Conservation (phyloP, 73 alveolate genomes). For the Paramecium sexaurelia region DNA sequence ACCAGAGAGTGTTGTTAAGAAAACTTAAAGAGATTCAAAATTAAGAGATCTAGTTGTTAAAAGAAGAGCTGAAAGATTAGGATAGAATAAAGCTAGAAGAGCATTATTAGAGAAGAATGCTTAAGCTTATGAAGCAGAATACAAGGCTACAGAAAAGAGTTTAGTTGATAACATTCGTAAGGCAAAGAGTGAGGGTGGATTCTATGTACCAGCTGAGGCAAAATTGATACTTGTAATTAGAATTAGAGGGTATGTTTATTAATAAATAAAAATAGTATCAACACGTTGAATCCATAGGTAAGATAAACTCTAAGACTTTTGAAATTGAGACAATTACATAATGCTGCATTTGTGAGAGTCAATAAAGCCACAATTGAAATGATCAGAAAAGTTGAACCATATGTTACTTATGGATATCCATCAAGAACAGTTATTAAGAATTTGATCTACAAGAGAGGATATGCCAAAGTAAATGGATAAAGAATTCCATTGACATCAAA, state of each 20-base stretch:
- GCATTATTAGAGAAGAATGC: conserved; percentile 62
- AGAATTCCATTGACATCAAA: conserved; percentile 94
- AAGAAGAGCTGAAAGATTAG: conserved; percentile 56
- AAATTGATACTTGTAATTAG: conserved; percentile 64
- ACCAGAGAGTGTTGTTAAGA: conserved; percentile 36
- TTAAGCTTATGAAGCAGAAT: conserved; percentile 64
- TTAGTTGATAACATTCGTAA: conserved; percentile 65
- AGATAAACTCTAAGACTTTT: conserved; percentile 85
- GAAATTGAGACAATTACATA: conserved; percentile 92
- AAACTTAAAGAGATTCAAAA: conserved; percentile 59
- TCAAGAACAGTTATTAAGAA: conserved; percentile 81
- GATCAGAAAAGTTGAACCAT: conserved; percentile 89
- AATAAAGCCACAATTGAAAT: conserved; percentile 94
- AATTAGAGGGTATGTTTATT: conserved; percentile 78
- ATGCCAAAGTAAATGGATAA: conserved; percentile 72
- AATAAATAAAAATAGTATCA: conserved; percentile 67
- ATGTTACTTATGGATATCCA: conserved; percentile 92
- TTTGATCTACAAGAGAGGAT: conserved; percentile 95
- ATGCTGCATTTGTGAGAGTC: conserved; percentile 88
- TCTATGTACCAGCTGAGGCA: conserved; percentile 73
- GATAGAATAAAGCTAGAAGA: conserved; percentile 50
- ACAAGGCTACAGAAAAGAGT: conserved; percentile 52
- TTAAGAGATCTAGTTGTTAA: conserved; percentile 50
- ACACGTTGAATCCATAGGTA: conserved; percentile 86
- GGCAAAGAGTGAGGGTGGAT: conserved; percentile 66